These are phyloP conservation scores for Zygnema cylindricum DNA, from an alignment of 139 green algal genomes.

Conservation along the genomic window DNA sequence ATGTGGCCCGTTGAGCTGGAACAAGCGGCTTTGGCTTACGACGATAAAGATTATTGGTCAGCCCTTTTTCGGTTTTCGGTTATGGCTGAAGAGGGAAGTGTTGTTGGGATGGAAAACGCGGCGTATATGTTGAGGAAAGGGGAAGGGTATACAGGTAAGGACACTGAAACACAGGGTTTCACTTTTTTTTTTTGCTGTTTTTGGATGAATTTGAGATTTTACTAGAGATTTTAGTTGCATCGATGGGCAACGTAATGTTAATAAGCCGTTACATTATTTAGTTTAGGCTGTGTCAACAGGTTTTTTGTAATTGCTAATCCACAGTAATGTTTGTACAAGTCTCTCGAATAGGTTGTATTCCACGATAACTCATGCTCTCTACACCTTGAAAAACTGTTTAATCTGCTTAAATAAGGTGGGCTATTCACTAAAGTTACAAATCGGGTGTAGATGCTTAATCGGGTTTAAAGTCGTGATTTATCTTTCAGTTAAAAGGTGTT, in stretches of 20 bases:
- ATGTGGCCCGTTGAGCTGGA: conserved; percentile 45
- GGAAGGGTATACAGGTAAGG: conserved; percentile 32
- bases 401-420: too few relatives aligned
- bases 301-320: too few relatives aligned
- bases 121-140: conserved; percentile 16
- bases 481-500: conserved; percentile 18
- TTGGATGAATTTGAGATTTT: neutral
- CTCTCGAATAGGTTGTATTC: too few relatives aligned
- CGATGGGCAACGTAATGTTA: too few relatives aligned
- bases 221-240: too few relatives aligned
- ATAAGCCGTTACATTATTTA: too few relatives aligned
- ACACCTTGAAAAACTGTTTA: too few relatives aligned
- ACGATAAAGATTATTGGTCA: conserved; percentile 46
- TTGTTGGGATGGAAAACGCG: conserved; percentile 45
- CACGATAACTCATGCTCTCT: too few relatives aligned
- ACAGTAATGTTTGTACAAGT: too few relatives aligned
- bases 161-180: too few relatives aligned
- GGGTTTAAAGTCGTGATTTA: neutral
- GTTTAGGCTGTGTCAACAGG: too few relatives aligned
- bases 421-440: neutral
- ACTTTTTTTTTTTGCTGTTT: too few relatives aligned
- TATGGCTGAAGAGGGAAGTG: conserved; percentile 56
- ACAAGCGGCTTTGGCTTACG: conserved; percentile 34
- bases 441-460: neutral
- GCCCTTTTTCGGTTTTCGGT: conserved; percentile 55